Conservation (phyloP, 768 basidiomycete species). For the Mycena filopes region DNA sequence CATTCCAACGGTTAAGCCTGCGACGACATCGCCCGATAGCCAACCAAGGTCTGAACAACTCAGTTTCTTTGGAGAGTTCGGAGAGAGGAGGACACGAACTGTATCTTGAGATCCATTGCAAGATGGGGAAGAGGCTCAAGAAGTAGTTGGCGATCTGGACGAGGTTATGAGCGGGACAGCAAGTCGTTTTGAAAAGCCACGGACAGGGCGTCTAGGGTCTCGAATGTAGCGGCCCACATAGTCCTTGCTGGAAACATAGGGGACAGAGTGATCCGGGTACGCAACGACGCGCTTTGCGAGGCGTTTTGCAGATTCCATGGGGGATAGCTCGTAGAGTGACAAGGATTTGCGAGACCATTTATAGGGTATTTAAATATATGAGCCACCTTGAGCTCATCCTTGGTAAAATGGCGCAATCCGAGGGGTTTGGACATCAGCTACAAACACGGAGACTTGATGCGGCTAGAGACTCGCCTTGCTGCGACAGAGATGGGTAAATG, state of each 20-base stretch:
- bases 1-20: conserved; percentile 93
- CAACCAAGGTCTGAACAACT: conserved; percentile 70
- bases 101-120: conserved; percentile 88
- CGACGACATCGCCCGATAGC: conserved; percentile 88
- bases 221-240: conserved; percentile 56
- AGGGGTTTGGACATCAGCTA: neutral
- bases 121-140: conserved; percentile 81
- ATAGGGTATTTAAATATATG: neutral
- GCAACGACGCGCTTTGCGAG: conserved; percentile 68
- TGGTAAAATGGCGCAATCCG: conserved; percentile 10
- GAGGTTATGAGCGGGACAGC: conserved; percentile 15
- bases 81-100: conserved; percentile 57
- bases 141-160: conserved; percentile 72
- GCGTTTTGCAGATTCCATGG: conserved; percentile 50
- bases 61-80: neutral
- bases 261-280: conserved; percentile 68
- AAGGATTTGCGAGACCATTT: neutral
- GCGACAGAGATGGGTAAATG: neutral
- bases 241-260: conserved; percentile 67
- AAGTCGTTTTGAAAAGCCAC: conserved; percentile 38
- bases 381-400: neutral
- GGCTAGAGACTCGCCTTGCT: too few species aligned
- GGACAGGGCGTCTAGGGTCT: conserved; percentile 63
- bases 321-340: conserved; percentile 8
- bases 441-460: neutral